phyloP scores from a whole-genome alignment of 2,329 filamentous ascomycete species.

The Verticillium tricorpus region DNA sequence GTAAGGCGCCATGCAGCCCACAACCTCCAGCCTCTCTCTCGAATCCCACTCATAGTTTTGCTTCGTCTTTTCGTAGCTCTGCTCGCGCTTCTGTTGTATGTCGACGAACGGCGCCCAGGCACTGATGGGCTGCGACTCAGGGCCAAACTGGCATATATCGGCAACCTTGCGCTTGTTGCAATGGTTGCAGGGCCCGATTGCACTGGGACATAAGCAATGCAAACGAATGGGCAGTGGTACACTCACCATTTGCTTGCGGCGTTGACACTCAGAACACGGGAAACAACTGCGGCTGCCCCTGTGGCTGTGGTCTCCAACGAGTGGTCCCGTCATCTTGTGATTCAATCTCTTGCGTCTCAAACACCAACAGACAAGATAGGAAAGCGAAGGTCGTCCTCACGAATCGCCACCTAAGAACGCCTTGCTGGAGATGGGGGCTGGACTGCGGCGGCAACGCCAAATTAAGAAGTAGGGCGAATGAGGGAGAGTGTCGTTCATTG shows the following conservation, averaged over 20 bases:
- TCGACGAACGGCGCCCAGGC: slow-evolving; percentile 10
- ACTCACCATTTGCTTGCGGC: slow-evolving; percentile 32
- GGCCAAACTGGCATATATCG: slow-evolving; percentile 28
- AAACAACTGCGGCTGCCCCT: background rate
- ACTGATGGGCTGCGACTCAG: slow-evolving; percentile 6
- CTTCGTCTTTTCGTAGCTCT: slow-evolving; percentile 5
- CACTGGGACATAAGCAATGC: slow-evolving; percentile 20
- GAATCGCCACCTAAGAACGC: no score
- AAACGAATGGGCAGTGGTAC: background rate
- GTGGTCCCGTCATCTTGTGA: no score
- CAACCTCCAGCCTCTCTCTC: slow-evolving; percentile 24
- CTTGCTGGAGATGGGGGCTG: no score
- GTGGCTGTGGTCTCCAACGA: no score
- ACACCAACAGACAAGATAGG: no score
- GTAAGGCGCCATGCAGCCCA: slow-evolving; percentile 30
- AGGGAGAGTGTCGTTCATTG: no score
- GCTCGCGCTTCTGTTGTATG: slow-evolving; percentile 8
- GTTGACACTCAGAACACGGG: slow-evolving; percentile 35
- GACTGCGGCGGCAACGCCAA: no score
- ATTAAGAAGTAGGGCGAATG: no score
- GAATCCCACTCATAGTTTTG: slow-evolving; percentile 18
- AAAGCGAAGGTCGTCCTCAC: no score
- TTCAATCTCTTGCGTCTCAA: no score
- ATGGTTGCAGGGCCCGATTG: slow-evolving; percentile 34
- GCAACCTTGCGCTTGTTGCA: slow-evolving; percentile 34